Base-by-base conservation (phyloP, 208 protist genomes). In the Crithidia sp. region DNA sequence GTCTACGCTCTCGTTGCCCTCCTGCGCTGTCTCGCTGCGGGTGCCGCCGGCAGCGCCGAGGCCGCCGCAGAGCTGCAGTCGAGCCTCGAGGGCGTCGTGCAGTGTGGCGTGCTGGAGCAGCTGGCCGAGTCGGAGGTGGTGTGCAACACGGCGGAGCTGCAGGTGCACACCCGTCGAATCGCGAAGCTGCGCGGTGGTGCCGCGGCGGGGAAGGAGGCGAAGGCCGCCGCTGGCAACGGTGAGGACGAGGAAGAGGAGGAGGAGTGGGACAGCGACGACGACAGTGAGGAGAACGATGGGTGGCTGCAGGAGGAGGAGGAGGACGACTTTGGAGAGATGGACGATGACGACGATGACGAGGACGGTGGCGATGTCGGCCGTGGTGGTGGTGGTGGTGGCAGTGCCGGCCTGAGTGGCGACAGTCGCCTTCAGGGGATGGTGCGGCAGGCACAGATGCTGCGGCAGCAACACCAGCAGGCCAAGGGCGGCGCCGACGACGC, bases 21-120 rank as follows among this genome's bases (percentile, higher is more conserved):
- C 7, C 56, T 87, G 49, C 68, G 66, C 17, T 62, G 49, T 17
- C 52, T 79, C 37, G 61, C 72, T 45, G 61, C 57, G 3, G 67
- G 71, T 28, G 55, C 56, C 9, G 44, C 57, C 40, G 71, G 4
- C 55, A 56, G 8, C 64, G 16, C 45, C 17, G 57, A 14, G 40
- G 78, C 76, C 2, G 71, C 62, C 9, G 80, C 84, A 13, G 74
- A 78, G 71, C 77, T 95, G 45, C 72, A 75, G 76, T 44, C 69
- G n/a, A 69, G 70, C 37, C 74, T 87, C 7, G 83, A 78, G 58
- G 67, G 63, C 43, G 71, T 91, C 7, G 76, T 91, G 41, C 73
- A 85, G 62, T 85, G 83, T 61, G 67, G 76, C 16, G 66, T 92
- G 71, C 61, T 95, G 59, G 53, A 71, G 58, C 52, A 76, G 43